These are phyloP conservation scores for Moesziomyces parantarcticus DNA, from an alignment of 1,284 basidiomycete species.

Conservation along the genomic window DNA sequence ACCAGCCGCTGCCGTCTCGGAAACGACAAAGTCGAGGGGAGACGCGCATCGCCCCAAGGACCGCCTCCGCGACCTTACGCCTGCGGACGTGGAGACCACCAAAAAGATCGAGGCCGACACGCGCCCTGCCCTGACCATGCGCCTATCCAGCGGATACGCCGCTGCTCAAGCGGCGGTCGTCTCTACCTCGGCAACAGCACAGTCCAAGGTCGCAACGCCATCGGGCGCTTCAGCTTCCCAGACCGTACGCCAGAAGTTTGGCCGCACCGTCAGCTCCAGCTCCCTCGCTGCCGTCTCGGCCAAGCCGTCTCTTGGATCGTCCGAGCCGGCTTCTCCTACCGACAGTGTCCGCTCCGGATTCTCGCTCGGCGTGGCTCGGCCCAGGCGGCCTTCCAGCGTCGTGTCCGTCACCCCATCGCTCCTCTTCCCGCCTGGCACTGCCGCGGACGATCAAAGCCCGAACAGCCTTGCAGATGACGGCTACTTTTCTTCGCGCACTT, in stretches of 20 bases:
- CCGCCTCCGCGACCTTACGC: conserved; percentile 19
- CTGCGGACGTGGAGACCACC: conserved; percentile 26
- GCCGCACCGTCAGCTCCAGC: conserved; percentile 16
- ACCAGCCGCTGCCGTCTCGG: neutral
- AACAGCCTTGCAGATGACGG: neutral
- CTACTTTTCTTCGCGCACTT: conserved; percentile 4
- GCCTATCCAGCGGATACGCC: conserved; percentile 16
- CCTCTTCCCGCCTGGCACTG: conserved; percentile 16
- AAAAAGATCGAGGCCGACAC: conserved; percentile 13
- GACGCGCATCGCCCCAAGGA: neutral
- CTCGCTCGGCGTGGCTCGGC: conserved; percentile 14
- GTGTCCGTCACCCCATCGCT: conserved; percentile 37
- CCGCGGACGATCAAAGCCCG: neutral
- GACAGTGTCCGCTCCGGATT: conserved; percentile 19
- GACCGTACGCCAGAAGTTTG: conserved; percentile 16
- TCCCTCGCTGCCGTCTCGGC: conserved; percentile 1
- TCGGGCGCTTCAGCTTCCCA: conserved; percentile 2
- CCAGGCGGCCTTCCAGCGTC: conserved; percentile 34
- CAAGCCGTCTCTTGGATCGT: neutral
- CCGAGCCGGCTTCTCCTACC: conserved; percentile 19
- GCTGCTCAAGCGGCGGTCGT: conserved; percentile 19
- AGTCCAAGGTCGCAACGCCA: conserved; percentile 3
- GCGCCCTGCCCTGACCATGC: conserved; percentile 20
- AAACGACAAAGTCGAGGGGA: neutral
- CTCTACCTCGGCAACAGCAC: conserved; percentile 18